These are phyloP conservation scores for Isatis tinctoria DNA, from an alignment of 345 rosid genomes.

Conservation along the genomic window DNA sequence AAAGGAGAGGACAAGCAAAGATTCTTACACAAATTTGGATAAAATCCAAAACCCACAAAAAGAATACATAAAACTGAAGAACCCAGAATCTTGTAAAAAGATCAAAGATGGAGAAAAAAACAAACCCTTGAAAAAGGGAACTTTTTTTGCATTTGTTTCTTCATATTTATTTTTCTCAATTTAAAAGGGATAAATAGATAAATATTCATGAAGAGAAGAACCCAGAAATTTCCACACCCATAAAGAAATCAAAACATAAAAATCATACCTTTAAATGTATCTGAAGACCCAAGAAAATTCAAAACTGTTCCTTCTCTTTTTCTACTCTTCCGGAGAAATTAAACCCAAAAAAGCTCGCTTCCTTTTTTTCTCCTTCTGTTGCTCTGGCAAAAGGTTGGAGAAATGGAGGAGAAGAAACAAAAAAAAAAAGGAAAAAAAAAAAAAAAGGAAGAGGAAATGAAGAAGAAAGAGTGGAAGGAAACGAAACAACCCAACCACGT, in stretches of 20 bases:
- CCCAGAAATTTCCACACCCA: not conserved
- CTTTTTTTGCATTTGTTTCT: not conserved
- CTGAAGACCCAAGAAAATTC: not conserved
- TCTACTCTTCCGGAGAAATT: not conserved
- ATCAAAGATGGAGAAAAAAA: not conserved
- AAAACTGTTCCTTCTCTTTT: not conserved
- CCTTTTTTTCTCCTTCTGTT: not conserved
- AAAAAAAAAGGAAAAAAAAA: too few relatives aligned
- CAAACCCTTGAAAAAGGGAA: not conserved
- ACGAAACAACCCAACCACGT: conserved; percentile 36
- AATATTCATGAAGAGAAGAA: not conserved
- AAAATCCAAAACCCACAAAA: conserved; percentile 17
- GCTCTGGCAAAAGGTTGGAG: conserved; percentile 3
- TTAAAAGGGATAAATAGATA: not conserved
- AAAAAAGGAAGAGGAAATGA: conserved; percentile 4
- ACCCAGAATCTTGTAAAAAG: conserved; percentile 19
- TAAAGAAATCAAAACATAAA: not conserved
- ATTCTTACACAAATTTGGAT: not conserved
- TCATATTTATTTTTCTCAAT: not conserved
- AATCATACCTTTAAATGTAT: conserved; percentile 23
- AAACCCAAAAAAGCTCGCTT: not conserved
- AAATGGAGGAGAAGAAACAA: conserved; percentile 5
- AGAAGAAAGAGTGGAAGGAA: conserved; percentile 34
- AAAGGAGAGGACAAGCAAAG: not conserved
- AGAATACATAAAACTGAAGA: not conserved